phyloP scores from a whole-genome alignment of 2,329 filamentous ascomycete species.

The Pseudogymnoascus sp. region DNA sequence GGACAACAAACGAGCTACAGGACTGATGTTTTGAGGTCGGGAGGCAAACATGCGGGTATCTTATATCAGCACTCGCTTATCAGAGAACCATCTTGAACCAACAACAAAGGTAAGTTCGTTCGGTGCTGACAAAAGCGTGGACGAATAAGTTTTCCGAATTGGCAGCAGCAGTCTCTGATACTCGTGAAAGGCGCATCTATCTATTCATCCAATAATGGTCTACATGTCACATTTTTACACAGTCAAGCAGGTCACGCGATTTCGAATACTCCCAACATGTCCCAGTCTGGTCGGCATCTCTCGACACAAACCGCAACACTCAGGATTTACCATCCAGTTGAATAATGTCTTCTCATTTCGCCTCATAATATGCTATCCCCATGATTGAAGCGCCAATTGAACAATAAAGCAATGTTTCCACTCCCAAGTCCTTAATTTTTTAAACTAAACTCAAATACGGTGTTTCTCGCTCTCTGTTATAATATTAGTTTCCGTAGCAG shows the following conservation, averaged over 20 bases:
- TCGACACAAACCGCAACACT: not conserved
- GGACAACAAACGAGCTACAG: not conserved
- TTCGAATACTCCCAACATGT: not conserved
- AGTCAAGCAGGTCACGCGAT: not conserved
- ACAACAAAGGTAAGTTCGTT: not conserved
- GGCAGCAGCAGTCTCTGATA: not conserved
- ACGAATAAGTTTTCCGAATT: not conserved
- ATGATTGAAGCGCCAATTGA: constrained; percentile 2
- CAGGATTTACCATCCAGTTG: not conserved
- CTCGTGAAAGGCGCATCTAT: not conserved
- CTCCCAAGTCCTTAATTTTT: constrained; percentile 12
- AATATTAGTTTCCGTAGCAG: constrained; percentile 16
- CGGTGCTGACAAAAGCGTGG: not conserved
- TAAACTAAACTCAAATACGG: constrained; percentile 44
- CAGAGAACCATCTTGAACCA: not conserved
- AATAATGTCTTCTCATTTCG: constrained; percentile 6
- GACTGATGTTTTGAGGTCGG: not conserved
- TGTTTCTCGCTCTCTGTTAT: constrained; percentile 66
- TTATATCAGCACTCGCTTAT: constrained; percentile 9
- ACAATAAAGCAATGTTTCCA: constrained; percentile 5
- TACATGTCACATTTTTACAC: not conserved
- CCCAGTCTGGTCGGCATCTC: not conserved
- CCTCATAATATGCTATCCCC: constrained; percentile 6
- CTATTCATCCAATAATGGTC: not conserved
- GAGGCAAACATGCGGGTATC: not conserved